Evolutionary conservation across 2,329 filamentous ascomycete species (phyloP), one percentile per base, ranked within the genome.

Genomic region (Fusarium aywerte): DNA sequence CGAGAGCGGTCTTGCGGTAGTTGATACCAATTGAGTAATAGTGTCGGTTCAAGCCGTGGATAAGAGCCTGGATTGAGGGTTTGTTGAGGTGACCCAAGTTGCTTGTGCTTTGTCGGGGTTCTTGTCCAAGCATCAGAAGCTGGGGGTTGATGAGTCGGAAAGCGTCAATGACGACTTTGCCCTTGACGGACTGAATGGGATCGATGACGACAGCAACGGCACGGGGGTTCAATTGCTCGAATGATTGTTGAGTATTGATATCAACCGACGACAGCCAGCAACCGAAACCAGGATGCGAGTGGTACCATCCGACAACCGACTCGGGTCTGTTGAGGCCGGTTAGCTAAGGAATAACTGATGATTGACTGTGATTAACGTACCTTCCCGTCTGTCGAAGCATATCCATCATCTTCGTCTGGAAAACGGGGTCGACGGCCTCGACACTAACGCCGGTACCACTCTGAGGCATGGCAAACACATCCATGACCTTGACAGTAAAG

Each of bases 371-470:
- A 16, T 61, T 21, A 36, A 67, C 87, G 74, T 84, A 96, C 93
- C 96, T 88, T 82, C 96, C 96, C 59, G 96, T 99, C 85, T 99
- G 96, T 76, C 92, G 87, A 78, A 99, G 84, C 96, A 99, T 98
- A 79, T 99, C 96, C 96, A 99, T 99, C 96, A 99, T 99, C 86
- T 97, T 99, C 76, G 93, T 97, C 83, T 99, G 96, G 80, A 99
- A 99, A 32, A 99, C 96, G 11, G 94, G 93, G 78, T 99, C 96
- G 67, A 99, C 96, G 50, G 96, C 96, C 81, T 99, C 96, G 75
- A 99, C 96, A 80, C 93, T 97, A 73, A 99, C 96, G 72, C 96
- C 96, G 2, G 96, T 99, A 81, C 96, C 96, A 73, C 94, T 97
- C 79, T 99, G 96, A 20, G 96, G 96, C 96, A 99, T 99, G 62